Base-by-base conservation (phyloP, 352 stramenopile species). In the Phytophthora citricola region DNA sequence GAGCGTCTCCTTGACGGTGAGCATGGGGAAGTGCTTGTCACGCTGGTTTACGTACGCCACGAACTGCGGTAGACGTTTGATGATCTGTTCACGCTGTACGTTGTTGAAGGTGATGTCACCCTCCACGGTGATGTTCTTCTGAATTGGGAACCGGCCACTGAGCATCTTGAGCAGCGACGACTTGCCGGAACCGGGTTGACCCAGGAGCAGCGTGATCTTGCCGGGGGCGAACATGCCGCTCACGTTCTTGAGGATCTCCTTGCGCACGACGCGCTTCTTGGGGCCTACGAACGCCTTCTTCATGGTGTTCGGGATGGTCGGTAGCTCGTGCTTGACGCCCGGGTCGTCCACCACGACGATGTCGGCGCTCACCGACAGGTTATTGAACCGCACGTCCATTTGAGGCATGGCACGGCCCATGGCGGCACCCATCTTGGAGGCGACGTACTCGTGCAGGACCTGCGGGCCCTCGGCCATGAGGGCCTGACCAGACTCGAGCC, bases 1-100 rank as follows among this genome's bases (percentile, higher is more conserved):
- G 7, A 87, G 63, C 27, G 80, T 89, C 58, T 89, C 79, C 48
- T 76, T 69, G n/a, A 86, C 79, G 2, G 77, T 85, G 14, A 89
- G 51, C 14, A 55, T 79, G 1, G 80, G 63, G n/a, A 74, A 84
- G 63, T 89, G 80, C 43, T 79, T 75, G 54, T 87, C 78, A 0
- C 51, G 62, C 56, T 89, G 78, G 34, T 52, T 66, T 38, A 83
- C 76, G 66, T 88, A 88, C 4, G 77, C 38, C 20, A 71, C 50
- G 41, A 83, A 69, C 46, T 85, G 79, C n/a, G 79, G 77, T 29
- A 87, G 48, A 0, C 62, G 49, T n/a, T 75, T 66, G 27, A 55
- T 20, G 24, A 86, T 61, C 14, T 77, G 54, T 6, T 69, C 47
- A 10, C 58, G 70, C 6, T 49, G 36, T 24, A 73, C 66, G 47